A percentile compares a stretch with the other conserved stretches of the same genome.
Conservation (phyloP, 805 yeast species). For the Wickerhamiella lipophila region DNA sequence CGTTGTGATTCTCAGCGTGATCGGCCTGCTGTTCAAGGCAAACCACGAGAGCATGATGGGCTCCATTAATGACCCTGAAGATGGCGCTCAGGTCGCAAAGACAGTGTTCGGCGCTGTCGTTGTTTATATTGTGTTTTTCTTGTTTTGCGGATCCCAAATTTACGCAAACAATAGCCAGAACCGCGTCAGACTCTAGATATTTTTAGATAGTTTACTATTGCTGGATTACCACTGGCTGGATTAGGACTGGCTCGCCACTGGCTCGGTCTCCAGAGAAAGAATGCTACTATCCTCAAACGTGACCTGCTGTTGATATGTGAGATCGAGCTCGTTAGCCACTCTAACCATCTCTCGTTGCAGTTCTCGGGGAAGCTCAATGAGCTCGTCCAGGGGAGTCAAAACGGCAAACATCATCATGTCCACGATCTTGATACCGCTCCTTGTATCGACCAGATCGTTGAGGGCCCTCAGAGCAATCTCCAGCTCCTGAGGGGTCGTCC, state of each 20-base stretch:
- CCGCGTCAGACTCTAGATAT: conserved; percentile 6
- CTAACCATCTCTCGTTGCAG: conserved; percentile 4
- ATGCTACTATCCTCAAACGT: background rate
- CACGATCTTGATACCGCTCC: background rate
- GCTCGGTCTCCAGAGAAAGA: background rate
- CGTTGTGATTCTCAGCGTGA: conserved; percentile 68
- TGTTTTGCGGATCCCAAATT: conserved; percentile 76
- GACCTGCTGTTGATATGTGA: conserved; percentile 27
- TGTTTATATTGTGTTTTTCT: conserved; percentile 65
- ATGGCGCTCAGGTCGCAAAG: conserved; percentile 85
- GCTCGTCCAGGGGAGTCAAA: conserved; percentile 1
- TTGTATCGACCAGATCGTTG: background rate
- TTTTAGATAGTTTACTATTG: no score
- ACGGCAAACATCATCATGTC: conserved; percentile 7
- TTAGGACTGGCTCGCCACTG: no score
- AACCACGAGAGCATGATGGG: conserved; percentile 91
- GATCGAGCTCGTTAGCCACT: conserved; percentile 24
- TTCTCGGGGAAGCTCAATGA: conserved; percentile 6
- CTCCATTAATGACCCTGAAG: conserved; percentile 76
- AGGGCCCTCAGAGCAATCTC: conserved; percentile 2
- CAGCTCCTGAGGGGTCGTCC: conserved; percentile 4
- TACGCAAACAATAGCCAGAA: conserved; percentile 9
- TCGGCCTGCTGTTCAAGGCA: conserved; percentile 67
- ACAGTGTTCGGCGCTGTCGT: conserved; percentile 84
- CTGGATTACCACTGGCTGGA: no score